Conservation (phyloP, 2,329 filamentous ascomycete species). For the Fusarium anguioides region DNA sequence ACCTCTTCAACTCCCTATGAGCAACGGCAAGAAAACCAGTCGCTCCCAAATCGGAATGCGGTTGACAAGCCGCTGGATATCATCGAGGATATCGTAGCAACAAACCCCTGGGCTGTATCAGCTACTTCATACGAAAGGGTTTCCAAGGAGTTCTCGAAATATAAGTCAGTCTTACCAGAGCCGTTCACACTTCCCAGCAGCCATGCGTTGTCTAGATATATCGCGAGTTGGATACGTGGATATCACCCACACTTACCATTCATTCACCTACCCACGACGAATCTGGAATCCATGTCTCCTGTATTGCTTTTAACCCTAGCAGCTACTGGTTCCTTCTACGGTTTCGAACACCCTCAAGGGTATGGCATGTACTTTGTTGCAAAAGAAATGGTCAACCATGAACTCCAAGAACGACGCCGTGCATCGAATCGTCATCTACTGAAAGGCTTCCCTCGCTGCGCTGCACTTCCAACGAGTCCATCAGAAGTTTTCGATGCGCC, state of each 20-base stretch:
- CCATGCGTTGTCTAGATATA: constrained; percentile 20
- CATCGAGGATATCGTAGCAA: background rate
- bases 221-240: constrained; percentile 23
- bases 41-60: background rate
- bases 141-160: background rate
- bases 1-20: background rate
- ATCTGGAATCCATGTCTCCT: constrained; percentile 1
- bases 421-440: background rate
- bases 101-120: background rate
- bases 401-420: background rate
- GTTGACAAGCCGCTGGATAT: background rate
- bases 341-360: background rate
- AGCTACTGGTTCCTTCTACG: background rate
- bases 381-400: background rate
- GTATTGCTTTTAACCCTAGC: background rate
- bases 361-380: background rate
- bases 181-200: constrained; percentile 13
- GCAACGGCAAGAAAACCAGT: background rate
- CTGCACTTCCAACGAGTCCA: background rate
- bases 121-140: background rate
- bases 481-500: background rate
- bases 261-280: constrained; percentile 13
- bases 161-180: background rate
- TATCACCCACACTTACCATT: constrained; percentile 26
- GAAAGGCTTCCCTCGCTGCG: background rate